Percentiles rank a stretch among this genome's conserved stretches.
Conservation (phyloP, 2,329 filamentous ascomycete genomes). For the Fusarium chuoi region DNA sequence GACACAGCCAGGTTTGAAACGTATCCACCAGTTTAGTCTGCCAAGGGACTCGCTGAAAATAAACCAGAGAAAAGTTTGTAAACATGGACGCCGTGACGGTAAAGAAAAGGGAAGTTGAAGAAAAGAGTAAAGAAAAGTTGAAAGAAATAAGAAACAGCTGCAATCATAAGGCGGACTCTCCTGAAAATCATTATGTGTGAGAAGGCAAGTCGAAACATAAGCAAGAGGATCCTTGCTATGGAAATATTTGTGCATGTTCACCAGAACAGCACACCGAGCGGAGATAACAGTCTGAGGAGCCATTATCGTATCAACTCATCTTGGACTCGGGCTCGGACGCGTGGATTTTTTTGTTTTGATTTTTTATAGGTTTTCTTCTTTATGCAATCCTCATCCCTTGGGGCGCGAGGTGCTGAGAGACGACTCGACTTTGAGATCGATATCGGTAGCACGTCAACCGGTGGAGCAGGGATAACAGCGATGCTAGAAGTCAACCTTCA, state of each 20-base stretch:
- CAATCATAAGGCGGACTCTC: constrained; percentile 33
- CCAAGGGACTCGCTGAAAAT: constrained; percentile 37
- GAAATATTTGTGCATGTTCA: constrained; percentile 5
- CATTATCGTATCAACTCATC: constrained; percentile 23
- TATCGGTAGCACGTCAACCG: constrained; percentile 16
- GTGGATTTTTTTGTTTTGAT: constrained; percentile 11
- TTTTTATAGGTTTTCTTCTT: constrained; percentile 15
- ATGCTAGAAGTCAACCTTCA: constrained; percentile 22
- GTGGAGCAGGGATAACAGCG: constrained; percentile 23
- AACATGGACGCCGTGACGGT: constrained; percentile 34
- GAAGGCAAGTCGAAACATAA: constrained; percentile 24
- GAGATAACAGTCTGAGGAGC: not conserved
- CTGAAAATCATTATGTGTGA: constrained; percentile 38
- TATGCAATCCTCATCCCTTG: constrained; percentile 35
- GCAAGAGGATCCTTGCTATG: constrained; percentile 9
- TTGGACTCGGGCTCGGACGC: constrained; percentile 20
- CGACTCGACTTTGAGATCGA: constrained; percentile 9
- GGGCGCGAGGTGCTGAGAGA: constrained; percentile 11
- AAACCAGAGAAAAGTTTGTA: constrained; percentile 28
- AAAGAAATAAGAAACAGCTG: constrained; percentile 8
- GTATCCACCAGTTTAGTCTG: constrained; percentile 40
- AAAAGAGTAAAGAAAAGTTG: constrained; percentile 2
- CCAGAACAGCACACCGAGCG: constrained; percentile 22
- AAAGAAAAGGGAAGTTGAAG: constrained; percentile 29
- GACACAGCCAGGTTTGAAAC: constrained; percentile 28